phyloP scores from a whole-genome alignment of 345 rosid species.

The Eucalyptus cloeziana region DNA sequence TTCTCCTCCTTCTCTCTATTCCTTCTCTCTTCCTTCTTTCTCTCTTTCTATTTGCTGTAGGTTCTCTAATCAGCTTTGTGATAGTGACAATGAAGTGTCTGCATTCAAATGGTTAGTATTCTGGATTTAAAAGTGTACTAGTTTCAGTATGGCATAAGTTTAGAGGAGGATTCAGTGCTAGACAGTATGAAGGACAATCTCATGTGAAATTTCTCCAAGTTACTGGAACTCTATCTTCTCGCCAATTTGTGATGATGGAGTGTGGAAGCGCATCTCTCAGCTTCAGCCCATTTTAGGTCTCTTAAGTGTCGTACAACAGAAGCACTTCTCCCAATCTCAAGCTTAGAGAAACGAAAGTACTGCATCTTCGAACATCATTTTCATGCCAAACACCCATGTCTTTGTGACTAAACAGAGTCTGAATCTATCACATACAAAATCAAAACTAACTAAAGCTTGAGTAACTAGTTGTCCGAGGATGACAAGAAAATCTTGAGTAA shows the following conservation, averaged over 20 bases:
- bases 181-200: not conserved
- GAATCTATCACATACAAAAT: not conserved
- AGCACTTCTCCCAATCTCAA: not conserved
- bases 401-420: not conserved
- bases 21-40: too few species aligned
- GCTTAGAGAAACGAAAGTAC: not conserved
- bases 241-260: not conserved
- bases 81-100: not conserved
- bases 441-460: not conserved
- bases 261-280: not conserved
- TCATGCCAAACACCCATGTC: not conserved
- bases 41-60: too few species aligned
- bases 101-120: not conserved
- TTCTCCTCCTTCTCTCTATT: too few species aligned
- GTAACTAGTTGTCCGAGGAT: not conserved
- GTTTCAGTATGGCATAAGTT: not conserved
- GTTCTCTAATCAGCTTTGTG: too few species aligned
- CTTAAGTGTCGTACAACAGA: not conserved
- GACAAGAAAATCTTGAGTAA: not conserved
- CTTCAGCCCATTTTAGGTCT: not conserved
- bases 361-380: not conserved
- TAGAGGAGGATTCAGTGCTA: not conserved
- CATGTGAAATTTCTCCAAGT: not conserved
- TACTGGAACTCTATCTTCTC: not conserved
- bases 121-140: not conserved